These are phyloP conservation scores for Saccharomycopsis sp. DNA, from an alignment of 805 yeast genomes.

Conservation along the genomic window DNA sequence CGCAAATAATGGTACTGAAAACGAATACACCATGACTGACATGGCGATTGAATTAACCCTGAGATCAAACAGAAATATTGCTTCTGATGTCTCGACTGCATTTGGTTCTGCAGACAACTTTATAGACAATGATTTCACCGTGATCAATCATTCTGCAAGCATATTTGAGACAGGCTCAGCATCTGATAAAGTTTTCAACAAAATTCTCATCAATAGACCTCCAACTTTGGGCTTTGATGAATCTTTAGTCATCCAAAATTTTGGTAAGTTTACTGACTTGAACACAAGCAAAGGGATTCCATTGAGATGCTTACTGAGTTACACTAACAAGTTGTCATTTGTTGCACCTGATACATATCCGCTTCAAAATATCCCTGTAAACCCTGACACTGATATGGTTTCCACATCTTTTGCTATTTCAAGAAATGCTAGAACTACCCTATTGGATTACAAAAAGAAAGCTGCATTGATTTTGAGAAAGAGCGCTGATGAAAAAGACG, in stretches of 20 bases:
- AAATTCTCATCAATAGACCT: conserved; percentile 24
- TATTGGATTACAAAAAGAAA: conserved; percentile 24
- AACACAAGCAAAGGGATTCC: conserved; percentile 4
- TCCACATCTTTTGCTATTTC: conserved; percentile 22
- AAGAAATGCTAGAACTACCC: conserved; percentile 24
- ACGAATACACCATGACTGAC: conserved; percentile 33
- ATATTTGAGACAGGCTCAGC: neutral
- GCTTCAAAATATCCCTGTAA: conserved; percentile 22
- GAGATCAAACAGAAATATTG: conserved; percentile 8
- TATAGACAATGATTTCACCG: conserved; percentile 3
- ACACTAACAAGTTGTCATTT: conserved; percentile 4
- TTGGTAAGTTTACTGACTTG: conserved; percentile 14
- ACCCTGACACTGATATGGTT: conserved; percentile 17
- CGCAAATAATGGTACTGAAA: conserved; percentile 27
- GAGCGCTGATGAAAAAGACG: conserved; percentile 28
- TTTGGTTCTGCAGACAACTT: conserved; percentile 8
- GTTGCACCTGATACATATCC: conserved; percentile 14
- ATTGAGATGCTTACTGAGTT: conserved; percentile 1
- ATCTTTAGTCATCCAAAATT: conserved; percentile 13
- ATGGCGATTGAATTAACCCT: conserved; percentile 33
- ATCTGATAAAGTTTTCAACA: conserved; percentile 23
- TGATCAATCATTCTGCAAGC: conserved; percentile 1
- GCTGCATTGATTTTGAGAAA: conserved; percentile 19
- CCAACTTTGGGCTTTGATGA: conserved; percentile 4
- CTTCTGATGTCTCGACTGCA: neutral